phyloP scores from a whole-genome alignment of 495 filamentous ascomycete genomes.

The Thermochaetoides thermophila region DNA sequence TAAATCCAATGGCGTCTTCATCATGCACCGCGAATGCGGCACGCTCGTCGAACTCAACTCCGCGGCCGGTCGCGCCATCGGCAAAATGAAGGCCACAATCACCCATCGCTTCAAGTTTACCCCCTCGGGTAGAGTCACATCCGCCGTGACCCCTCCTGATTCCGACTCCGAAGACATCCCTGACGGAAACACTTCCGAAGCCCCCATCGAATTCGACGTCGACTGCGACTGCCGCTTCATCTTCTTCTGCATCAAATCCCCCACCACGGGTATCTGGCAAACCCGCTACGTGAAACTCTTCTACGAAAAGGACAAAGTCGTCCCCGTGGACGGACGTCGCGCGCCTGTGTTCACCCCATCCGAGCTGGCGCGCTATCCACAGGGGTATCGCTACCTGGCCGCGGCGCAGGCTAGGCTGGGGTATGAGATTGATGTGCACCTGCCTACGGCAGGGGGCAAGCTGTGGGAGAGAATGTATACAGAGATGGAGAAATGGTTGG shows the following conservation, averaged over 20 bases:
- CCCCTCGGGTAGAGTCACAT: too few relatives aligned
- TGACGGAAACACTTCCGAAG: constrained; percentile 1
- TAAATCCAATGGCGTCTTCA: constrained; percentile 47
- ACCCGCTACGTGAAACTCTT: constrained; percentile 47
- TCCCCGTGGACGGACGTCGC: constrained; percentile 39
- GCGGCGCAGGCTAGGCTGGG: constrained; percentile 31
- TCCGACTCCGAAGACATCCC: not conserved
- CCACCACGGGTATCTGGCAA: constrained; percentile 32
- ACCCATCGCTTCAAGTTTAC: constrained; percentile 44
- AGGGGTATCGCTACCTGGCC: constrained; percentile 43
- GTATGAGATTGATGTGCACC: constrained; percentile 24
- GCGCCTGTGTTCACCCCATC: constrained; percentile 33
- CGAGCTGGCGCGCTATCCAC: constrained; percentile 34
- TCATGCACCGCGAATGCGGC: constrained; percentile 53
- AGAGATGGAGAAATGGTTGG: constrained; percentile 32
- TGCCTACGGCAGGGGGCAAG: constrained; percentile 22
- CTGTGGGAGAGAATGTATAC: constrained; percentile 28
- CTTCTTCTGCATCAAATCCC: constrained; percentile 42
- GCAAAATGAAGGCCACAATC: constrained; percentile 59
- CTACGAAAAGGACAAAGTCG: constrained; percentile 56
- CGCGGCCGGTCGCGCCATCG: constrained; percentile 37
- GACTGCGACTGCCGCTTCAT: constrained; percentile 50
- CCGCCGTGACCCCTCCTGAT: too few relatives aligned
- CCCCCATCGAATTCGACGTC: constrained; percentile 38
- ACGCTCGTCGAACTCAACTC: constrained; percentile 42